These are phyloP conservation scores for Colletotrichum magnum DNA, from an alignment of 2,329 filamentous ascomycete species.

Conservation along the genomic window DNA sequence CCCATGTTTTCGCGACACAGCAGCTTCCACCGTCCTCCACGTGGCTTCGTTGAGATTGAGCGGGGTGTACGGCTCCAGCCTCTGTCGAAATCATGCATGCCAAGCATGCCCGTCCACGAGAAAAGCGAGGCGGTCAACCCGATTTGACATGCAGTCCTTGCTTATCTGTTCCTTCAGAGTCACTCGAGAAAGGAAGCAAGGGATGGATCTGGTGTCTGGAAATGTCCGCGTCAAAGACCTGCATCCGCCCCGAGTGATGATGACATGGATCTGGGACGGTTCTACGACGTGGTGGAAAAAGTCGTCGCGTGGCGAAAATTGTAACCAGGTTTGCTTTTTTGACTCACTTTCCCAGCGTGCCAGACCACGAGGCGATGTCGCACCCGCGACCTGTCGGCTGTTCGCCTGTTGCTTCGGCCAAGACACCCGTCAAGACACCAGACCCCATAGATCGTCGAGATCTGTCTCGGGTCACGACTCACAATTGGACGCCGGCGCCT, in stretches of 20 bases:
- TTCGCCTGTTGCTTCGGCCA: slow-evolving; percentile 21
- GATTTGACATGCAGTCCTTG: not conserved
- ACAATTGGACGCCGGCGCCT: slow-evolving; percentile 26
- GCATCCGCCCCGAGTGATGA: slow-evolving; percentile 24
- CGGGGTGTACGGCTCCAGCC: not conserved
- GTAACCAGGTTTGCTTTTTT: not conserved
- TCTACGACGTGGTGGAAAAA: not conserved
- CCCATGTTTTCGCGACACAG: not conserved
- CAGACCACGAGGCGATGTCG: slow-evolving; percentile 38
- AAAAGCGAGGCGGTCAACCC: too few species aligned
- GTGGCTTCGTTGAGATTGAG: too few species aligned
- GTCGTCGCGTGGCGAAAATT: slow-evolving; percentile 36
- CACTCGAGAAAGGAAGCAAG: not conserved
- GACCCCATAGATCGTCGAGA: slow-evolving; percentile 24
- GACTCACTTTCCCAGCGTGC: slow-evolving; percentile 32
- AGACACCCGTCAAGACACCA: slow-evolving; percentile 7
- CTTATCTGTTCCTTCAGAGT: too few species aligned
- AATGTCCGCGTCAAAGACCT: slow-evolving; percentile 5
- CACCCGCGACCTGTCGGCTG: slow-evolving; percentile 13
- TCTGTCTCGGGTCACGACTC: slow-evolving; percentile 6
- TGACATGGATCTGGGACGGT: slow-evolving; percentile 16
- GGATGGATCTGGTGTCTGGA: not conserved
- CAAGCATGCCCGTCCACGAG: not conserved
- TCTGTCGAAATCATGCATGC: not conserved
- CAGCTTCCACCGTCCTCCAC: too few species aligned